Evolutionary conservation across 495 filamentous ascomycete species (phyloP).

Genomic region (Physcia stellaris): DNA sequence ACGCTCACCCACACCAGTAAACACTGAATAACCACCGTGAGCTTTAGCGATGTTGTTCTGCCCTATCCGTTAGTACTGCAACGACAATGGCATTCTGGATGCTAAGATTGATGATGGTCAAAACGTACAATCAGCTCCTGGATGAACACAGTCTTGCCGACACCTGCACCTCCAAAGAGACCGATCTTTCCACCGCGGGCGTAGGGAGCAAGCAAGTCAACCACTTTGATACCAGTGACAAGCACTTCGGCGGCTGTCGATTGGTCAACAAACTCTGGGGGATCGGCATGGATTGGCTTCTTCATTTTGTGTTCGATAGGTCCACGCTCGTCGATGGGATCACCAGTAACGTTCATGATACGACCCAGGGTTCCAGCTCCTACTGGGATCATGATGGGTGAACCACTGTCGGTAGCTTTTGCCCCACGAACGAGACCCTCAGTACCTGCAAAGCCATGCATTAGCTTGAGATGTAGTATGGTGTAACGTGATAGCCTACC

Average conservation of each 20-base stretch:
- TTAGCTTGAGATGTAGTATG: conserved; percentile 4
- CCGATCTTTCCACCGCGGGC: conserved; percentile 99
- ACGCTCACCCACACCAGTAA: conserved; percentile 99
- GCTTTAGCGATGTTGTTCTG: conserved; percentile 99
- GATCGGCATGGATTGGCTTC: conserved; percentile 85
- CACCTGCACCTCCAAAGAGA: conserved; percentile 99
- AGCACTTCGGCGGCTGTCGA: conserved; percentile 91
- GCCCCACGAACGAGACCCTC: conserved; percentile 94
- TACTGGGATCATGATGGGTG: conserved; percentile 95
- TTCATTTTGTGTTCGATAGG: conserved; percentile 85
- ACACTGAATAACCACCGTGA: conserved; percentile 99
- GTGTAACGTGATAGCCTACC: conserved; percentile 45
- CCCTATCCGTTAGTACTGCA: conserved; percentile 8
- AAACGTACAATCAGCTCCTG: conserved; percentile 84
- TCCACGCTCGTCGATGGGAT: conserved; percentile 98
- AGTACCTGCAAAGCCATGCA: conserved; percentile 52
- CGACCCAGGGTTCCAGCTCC: conserved; percentile 88
- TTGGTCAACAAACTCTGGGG: conserved; percentile 84
- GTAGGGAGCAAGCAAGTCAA: conserved; percentile 95
- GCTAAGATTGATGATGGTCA: conserved; percentile 5
- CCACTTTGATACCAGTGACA: conserved; percentile 99
- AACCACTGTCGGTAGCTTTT: conserved; percentile 73
- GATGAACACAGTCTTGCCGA: conserved; percentile 99
- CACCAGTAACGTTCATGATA: conserved; percentile 99
- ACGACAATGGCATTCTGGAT: background rate